Evolutionary conservation across 352 stramenopile species (phyloP), one percentile per base, ranked within the genome.

Genomic region (Phytophthora palmivora): DNA sequence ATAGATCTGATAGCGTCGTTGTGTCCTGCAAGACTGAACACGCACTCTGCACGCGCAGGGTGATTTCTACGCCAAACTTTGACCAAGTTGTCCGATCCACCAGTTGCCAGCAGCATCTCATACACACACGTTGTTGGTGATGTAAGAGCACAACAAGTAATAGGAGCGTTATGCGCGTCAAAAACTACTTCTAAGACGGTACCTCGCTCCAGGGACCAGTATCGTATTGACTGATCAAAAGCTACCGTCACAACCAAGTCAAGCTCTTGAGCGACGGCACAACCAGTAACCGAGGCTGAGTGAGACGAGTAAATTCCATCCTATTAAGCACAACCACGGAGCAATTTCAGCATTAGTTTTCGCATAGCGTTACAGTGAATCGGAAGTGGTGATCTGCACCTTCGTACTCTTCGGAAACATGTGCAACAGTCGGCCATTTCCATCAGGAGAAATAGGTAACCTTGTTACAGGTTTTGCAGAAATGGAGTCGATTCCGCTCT

Each of bases 1-100:
- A 76, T 52, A 1, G 62, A 68, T 22, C 54, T 58, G 15, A 85
- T 56, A 3, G 64, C 43, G 18, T 91, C 82, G 24, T 79, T 83
- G 47, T 91, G 79, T 10, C 82, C 82, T 4, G 63, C 50, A 30
- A 91, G 44, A 22, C 67, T 63, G 52, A 71, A 87, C 12, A 89
- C 53, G 19, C 71, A 84, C 39, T 88, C 67, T 0, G 69, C 42
- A 30, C 10, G 26, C 6, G 34, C 11, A 1, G 33, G 15, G 1
- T 38, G 11, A 3, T 47, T 61, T 50, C 67, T 59, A 3, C 67
- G 54, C 82, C 82, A 89, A 0, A 91, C 64, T 53, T 89, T 91
- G 21, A 89, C 72, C n/a, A 87, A 47, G 21, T 89, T 89, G 59
- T 88, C 82, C 16, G 77, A 80, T 7, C 61, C 82, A 21, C 77